Conservation (phyloP, 208 protist species). For the Trypanosomatidae sp. region DNA sequence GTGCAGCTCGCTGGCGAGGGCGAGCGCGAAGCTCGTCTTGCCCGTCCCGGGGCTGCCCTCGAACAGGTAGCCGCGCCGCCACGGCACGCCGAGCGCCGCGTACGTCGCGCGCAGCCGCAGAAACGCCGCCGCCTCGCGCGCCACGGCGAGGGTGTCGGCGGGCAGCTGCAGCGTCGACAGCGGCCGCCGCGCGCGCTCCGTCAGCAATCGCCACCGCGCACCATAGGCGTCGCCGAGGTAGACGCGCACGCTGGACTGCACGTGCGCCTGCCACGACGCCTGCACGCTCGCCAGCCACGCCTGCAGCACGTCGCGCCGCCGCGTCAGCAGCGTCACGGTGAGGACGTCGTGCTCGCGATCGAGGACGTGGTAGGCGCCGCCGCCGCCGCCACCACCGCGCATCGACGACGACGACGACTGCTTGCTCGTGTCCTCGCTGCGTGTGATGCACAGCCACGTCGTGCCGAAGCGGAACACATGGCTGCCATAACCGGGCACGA, state of each 20-base stretch:
- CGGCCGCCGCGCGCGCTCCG: conserved; percentile 40
- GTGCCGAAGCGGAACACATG: conserved; percentile 47
- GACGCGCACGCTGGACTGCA: conserved; percentile 42
- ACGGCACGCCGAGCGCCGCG: conserved; percentile 84
- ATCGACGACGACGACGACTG: no score
- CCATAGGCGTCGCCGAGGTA: conserved; percentile 45
- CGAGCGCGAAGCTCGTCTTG: conserved; percentile 89
- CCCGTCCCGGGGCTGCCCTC: conserved; percentile 91
- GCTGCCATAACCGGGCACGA: conserved; percentile 76
- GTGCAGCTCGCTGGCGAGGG: conserved; percentile 83
- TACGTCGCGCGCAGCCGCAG: conserved; percentile 74
- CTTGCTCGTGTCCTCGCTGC: conserved; percentile 55
- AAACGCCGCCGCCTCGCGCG: conserved; percentile 77
- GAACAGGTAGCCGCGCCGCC: conserved; percentile 91
- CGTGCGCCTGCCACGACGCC: conserved; percentile 29
- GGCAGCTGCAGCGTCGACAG: conserved; percentile 68
- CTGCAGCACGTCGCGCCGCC: conserved; percentile 30
- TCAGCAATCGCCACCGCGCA: conserved; percentile 45
- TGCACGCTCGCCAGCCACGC: conserved; percentile 41
- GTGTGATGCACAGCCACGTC: conserved; percentile 57
- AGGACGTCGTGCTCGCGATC: conserved; percentile 1
- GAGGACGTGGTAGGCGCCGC: conserved; percentile 5
- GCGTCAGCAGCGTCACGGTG: conserved; percentile 51
- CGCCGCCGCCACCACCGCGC: conserved; percentile 1
- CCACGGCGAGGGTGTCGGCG: conserved; percentile 19